Conservation (phyloP, 352 stramenopile species). For the Pythium rishiriense region DNA sequence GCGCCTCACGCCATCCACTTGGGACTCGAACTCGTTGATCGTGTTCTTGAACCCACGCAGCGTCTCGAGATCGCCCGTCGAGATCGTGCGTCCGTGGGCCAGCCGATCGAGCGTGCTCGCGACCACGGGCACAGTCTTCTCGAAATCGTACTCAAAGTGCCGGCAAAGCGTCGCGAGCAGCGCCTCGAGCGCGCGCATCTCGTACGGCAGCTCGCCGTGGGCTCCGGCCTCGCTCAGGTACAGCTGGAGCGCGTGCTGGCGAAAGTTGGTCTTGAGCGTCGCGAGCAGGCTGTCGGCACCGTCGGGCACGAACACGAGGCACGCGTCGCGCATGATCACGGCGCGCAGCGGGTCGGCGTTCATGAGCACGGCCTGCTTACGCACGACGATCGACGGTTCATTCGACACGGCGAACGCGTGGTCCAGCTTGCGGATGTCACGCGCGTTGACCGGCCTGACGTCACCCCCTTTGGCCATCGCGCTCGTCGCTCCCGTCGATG, state of each 20-base stretch:
- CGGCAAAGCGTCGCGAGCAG: constrained; percentile 55
- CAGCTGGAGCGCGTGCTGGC: constrained; percentile 17
- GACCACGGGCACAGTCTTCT: constrained; percentile 46
- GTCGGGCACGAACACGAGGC: constrained; percentile 39
- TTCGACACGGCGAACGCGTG: constrained; percentile 82
- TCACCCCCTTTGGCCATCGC: constrained; percentile 15
- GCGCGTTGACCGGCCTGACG: constrained; percentile 60
- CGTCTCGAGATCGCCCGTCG: constrained; percentile 55
- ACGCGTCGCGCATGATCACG: constrained; percentile 66
- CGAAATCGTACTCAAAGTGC: constrained; percentile 57
- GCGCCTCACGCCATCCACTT: constrained; percentile 60
- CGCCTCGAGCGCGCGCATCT: constrained; percentile 35
- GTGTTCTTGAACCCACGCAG: constrained; percentile 73
- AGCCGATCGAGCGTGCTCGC: constrained; percentile 49
- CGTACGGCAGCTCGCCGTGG: constrained; percentile 9
- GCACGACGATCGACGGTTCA: constrained; percentile 72
- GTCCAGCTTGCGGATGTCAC: constrained; percentile 76
- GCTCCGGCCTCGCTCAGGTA: constrained; percentile 2
- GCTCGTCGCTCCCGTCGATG: too few species aligned
- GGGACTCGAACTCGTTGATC: constrained; percentile 73
- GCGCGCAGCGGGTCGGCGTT: constrained; percentile 70
- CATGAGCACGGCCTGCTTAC: constrained; percentile 77
- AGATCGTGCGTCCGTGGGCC: constrained; percentile 42
- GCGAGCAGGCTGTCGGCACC: constrained; percentile 54
- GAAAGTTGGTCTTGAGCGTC: constrained; percentile 33